Evolutionary conservation across 1,139 yeast species (phyloP).

Genomic region (Geotrichum candidum): DNA sequence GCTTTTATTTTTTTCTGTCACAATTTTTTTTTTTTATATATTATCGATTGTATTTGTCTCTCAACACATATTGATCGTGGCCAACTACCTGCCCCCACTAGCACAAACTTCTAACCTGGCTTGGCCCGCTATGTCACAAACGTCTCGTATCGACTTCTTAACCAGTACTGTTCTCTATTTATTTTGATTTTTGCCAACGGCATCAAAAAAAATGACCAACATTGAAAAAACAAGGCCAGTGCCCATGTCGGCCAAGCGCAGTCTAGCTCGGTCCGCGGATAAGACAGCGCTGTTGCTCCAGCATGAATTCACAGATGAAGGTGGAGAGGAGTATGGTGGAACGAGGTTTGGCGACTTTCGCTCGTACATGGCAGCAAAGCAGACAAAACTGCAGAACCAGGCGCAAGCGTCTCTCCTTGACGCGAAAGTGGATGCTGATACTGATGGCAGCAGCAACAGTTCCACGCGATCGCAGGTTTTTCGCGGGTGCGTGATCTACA

Average conservation of each 20-base stretch:
- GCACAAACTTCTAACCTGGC: background rate
- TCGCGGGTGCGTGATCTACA: constrained; percentile 57
- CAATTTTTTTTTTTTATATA: background rate
- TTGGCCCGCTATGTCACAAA: background rate
- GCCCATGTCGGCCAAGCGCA: background rate
- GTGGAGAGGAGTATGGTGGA: constrained; percentile 35
- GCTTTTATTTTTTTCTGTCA: background rate
- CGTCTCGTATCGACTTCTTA: background rate
- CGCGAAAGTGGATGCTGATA: constrained; percentile 28
- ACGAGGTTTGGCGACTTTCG: constrained; percentile 65
- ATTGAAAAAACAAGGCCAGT: background rate
- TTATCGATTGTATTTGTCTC: too few relatives aligned
- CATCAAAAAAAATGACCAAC: background rate
- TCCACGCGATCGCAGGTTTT: constrained; percentile 44
- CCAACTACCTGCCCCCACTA: background rate
- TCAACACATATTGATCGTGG: too few relatives aligned
- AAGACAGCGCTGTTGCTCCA: constrained; percentile 21
- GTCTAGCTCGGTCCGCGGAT: background rate
- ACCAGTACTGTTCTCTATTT: background rate
- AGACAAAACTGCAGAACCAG: constrained; percentile 58
- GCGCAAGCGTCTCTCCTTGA: constrained; percentile 46
- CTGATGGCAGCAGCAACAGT: constrained; percentile 13
- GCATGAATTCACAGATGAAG: constrained; percentile 25
- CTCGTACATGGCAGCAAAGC: constrained; percentile 63
- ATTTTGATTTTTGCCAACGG: background rate